These are phyloP conservation scores for Fusarium anguioides DNA, from an alignment of 2,329 filamentous ascomycete species.

Conservation along the genomic window DNA sequence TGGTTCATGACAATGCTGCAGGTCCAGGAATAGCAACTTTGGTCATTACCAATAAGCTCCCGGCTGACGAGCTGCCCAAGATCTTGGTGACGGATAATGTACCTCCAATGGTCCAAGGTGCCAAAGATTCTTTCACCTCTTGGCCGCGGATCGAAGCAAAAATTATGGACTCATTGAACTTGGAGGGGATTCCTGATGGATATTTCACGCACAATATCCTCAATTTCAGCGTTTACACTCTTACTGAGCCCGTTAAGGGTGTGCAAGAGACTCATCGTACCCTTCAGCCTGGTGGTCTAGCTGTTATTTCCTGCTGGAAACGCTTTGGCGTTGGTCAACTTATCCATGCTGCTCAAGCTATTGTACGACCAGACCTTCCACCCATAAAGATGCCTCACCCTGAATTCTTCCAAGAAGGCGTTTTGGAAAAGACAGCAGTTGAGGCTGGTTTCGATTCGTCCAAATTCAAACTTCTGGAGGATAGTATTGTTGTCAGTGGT, in stretches of 20 bases:
- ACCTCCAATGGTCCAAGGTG: constrained; percentile 30
- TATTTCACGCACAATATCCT: constrained; percentile 45
- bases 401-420: constrained; percentile 41
- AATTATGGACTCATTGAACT: constrained; percentile 36
- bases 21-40: constrained; percentile 48
- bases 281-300: constrained; percentile 44
- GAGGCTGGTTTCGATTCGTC: constrained; percentile 42
- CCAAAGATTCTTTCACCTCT: constrained; percentile 22
- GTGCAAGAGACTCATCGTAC: constrained; percentile 47
- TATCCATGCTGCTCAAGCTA: constrained; percentile 45
- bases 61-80: not conserved
- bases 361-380: constrained; percentile 45
- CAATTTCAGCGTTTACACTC: constrained; percentile 49
- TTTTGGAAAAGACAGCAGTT: constrained; percentile 28
- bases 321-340: constrained; percentile 42
- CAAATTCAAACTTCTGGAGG: constrained; percentile 16
- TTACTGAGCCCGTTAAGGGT: constrained; percentile 38
- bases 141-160: constrained; percentile 15
- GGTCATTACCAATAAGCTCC: constrained; percentile 33
- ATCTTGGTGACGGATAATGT: constrained; percentile 38
- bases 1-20: constrained; percentile 50
- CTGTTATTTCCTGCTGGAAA: constrained; percentile 41
- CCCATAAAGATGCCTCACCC: constrained; percentile 42
- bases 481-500: constrained; percentile 23
- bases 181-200: constrained; percentile 31